These are phyloP conservation scores for Truncatella angustata DNA, from an alignment of 2,329 filamentous ascomycete species.

Conservation along the genomic window DNA sequence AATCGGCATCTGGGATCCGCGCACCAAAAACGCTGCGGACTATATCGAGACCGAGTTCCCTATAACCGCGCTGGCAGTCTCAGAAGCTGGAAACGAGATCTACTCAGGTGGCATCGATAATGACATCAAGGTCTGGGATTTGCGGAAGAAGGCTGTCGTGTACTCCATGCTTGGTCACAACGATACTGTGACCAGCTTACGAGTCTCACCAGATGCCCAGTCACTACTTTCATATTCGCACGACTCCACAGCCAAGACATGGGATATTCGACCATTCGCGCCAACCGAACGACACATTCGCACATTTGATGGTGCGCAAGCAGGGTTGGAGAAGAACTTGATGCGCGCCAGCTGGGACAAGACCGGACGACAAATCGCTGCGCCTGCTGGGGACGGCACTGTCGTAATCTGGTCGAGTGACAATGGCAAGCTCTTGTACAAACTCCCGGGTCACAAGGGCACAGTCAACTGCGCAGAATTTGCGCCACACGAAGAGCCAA, in stretches of 20 bases:
- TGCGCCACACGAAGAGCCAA: conserved; percentile 77
- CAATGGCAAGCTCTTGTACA: conserved; percentile 88
- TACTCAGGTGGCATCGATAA: conserved; percentile 96
- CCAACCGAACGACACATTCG: conserved; percentile 80
- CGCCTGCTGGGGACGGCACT: conserved; percentile 85
- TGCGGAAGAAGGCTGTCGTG: conserved; percentile 84
- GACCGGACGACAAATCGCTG: conserved; percentile 81
- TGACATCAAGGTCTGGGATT: conserved; percentile 94
- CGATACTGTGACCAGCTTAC: conserved; percentile 86
- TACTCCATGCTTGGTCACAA: conserved; percentile 88
- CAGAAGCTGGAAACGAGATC: conserved; percentile 92
- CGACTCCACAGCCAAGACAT: conserved; percentile 90
- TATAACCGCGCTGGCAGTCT: conserved; percentile 85
- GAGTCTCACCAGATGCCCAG: conserved; percentile 91
- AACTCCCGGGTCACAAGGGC: conserved; percentile 92
- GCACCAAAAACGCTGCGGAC: conserved; percentile 83
- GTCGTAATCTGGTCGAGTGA: conserved; percentile 88
- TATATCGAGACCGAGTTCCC: conserved; percentile 91
- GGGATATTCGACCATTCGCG: conserved; percentile 95
- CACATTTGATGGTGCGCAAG: conserved; percentile 88
- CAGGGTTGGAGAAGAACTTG: conserved; percentile 87
- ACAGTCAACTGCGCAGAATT: conserved; percentile 95
- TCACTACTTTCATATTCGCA: conserved; percentile 88
- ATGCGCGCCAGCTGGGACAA: conserved; percentile 87
- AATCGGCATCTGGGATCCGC: conserved; percentile 93